These are phyloP conservation scores for Saccharomycopsis crataegensis DNA, from an alignment of 1,139 yeast species.

Conservation along the genomic window DNA sequence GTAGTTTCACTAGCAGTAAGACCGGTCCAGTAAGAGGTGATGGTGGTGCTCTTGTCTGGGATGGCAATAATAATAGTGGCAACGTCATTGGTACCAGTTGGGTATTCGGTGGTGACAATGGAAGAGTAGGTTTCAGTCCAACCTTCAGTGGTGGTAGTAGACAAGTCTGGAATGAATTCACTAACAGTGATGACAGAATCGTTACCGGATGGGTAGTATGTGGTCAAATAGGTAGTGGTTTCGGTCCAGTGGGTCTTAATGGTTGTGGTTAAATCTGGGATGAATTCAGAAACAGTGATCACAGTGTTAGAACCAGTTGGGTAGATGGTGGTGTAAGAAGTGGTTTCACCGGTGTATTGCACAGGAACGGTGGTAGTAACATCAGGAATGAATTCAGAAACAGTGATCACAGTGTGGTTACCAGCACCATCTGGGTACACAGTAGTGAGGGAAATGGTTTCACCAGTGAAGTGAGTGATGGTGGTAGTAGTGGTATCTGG, in stretches of 20 bases:
- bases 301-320: conserved; percentile 6
- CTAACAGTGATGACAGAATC: conserved; percentile 4
- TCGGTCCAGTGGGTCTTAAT: conserved; percentile 9
- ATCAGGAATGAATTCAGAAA: conserved; percentile 10
- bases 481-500: too few species aligned
- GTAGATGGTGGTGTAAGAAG: too few species aligned
- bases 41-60: conserved; percentile 13
- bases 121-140: conserved; percentile 2
- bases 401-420: too few species aligned
- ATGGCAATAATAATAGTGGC: conserved; percentile 4
- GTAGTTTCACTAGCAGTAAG: conserved; percentile 1
- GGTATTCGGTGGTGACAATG: neutral
- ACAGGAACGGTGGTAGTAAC: too few species aligned
- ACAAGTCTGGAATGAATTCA: neutral
- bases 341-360: too few species aligned
- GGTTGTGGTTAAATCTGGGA: neutral
- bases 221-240: neutral
- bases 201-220: neutral
- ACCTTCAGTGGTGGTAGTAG: conserved; percentile 10
- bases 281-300: neutral
- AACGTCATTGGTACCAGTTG: conserved; percentile 4
- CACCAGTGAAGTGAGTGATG: too few species aligned
- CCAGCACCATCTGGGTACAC: too few species aligned
- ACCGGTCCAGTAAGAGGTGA: conserved; percentile 8
- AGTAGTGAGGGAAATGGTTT: too few species aligned